A percentile compares a stretch with the other conserved stretches of the same genome.
Evolutionary conservation across 441 rosid genomes (phyloP).

Genomic region (Viola pubescens): DNA sequence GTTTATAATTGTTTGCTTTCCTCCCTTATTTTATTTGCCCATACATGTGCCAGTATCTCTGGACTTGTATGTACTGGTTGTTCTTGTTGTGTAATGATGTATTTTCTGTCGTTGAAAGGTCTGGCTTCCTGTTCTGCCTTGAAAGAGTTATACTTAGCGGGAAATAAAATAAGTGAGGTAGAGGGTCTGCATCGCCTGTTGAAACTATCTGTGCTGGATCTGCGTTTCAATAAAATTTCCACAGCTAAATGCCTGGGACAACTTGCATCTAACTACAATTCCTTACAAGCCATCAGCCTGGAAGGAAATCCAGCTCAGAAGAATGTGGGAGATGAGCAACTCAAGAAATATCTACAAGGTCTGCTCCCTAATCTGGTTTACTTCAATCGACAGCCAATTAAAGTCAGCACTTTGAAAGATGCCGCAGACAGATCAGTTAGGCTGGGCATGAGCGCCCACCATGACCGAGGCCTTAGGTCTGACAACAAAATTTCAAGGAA

Average conservation of each 20-base stretch:
- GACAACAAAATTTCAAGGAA: slow-evolving; percentile 61
- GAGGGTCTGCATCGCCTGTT: slow-evolving; percentile 87
- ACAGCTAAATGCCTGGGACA: slow-evolving; percentile 81
- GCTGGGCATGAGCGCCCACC: slow-evolving; percentile 49
- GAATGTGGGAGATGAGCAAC: slow-evolving; percentile 89
- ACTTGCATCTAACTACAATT: slow-evolving; percentile 87
- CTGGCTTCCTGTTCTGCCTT: slow-evolving; percentile 88
- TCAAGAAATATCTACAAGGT: slow-evolving; percentile 67
- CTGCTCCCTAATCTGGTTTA: slow-evolving; percentile 74
- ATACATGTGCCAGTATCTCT: background rate
- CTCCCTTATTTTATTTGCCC: background rate
- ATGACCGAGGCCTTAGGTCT: slow-evolving; percentile 53
- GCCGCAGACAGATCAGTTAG: slow-evolving; percentile 52
- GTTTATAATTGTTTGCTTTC: background rate
- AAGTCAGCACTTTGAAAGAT: slow-evolving; percentile 47
- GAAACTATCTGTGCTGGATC: slow-evolving; percentile 69
- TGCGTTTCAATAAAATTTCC: slow-evolving; percentile 85
- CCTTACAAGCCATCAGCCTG: slow-evolving; percentile 87
- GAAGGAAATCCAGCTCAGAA: slow-evolving; percentile 97
- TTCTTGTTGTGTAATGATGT: background rate
- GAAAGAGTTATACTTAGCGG: slow-evolving; percentile 89
- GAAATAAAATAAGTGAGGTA: slow-evolving; percentile 83
- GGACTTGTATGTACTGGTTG: background rate
- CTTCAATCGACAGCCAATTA: slow-evolving; percentile 68
- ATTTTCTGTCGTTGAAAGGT: slow-evolving; percentile 29